Evolutionary conservation across 129 eudicot species (phyloP).

Genomic region (Deinandra increscens): DNA sequence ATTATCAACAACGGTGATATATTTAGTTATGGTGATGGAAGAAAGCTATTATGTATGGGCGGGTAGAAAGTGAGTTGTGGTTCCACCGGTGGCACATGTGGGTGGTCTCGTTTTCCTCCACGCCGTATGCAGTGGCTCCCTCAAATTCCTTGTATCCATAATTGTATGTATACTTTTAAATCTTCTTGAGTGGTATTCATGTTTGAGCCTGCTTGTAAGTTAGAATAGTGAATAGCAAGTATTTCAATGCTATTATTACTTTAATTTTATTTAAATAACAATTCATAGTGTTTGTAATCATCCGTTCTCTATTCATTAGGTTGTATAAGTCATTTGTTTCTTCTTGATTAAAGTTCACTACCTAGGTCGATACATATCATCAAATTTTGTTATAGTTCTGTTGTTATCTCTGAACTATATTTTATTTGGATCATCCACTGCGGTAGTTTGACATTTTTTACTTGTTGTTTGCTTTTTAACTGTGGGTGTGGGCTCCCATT

Average conservation of each 20-base stretch:
- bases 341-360: background rate
- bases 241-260: background rate
- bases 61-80: constrained; percentile 48
- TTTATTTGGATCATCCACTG: background rate
- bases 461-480: background rate
- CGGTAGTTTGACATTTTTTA: too few relatives aligned
- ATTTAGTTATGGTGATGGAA: constrained; percentile 34
- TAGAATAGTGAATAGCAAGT: too few relatives aligned
- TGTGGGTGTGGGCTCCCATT: too few relatives aligned
- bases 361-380: background rate
- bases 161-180: background rate
- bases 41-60: constrained; percentile 35
- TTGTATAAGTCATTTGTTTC: background rate
- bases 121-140: constrained; percentile 35
- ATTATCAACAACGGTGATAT: constrained; percentile 10
- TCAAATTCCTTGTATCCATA: constrained; percentile 8
- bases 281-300: background rate
- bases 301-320: too few relatives aligned
- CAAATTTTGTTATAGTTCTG: background rate
- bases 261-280: background rate
- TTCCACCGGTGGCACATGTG: constrained; percentile 57
- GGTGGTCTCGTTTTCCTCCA: constrained; percentile 49
- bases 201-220: background rate
- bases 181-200: background rate
- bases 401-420: background rate